Evolutionary conservation across 208 protist species (phyloP), one percentile per base, ranked within the genome.

Genomic region (Leishmania braziliensis): DNA sequence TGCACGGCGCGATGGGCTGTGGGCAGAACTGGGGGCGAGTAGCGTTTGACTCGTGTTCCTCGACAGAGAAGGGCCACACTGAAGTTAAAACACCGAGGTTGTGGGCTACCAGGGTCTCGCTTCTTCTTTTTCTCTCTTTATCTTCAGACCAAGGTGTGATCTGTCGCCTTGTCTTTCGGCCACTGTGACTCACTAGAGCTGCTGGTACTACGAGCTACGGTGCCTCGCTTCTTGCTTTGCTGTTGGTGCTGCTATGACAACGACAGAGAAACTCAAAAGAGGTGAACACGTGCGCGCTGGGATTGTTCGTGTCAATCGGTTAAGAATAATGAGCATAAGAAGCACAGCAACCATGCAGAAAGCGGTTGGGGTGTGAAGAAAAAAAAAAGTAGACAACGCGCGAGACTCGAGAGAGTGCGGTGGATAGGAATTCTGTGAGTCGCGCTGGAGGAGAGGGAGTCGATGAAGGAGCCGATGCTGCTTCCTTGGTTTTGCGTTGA

Each of bases 61-160:
- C 0, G 43, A 6, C 43, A 46, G 43, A 46, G 43, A 46, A 46
- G 2, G 43, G 43, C 3, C 43, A 46, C 43, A 46, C 4, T 46
- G 43, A 46, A 46, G 43, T 0, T 46, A 46, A 46, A 46, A 46
- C 43, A 46, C 43, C 43, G 43, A 46, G 43, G 43, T 46, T 46
- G 43, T 4, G 43, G 43, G 43, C 43, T 46, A 46, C 43, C 43
- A 46, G 43, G 43, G 43, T 46, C 43, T 46, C 26, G 68, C 26
- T 50, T n/a, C 68, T 73, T 54, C 8, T n/a, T 43, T 79, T 6
- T 79, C 60, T 56, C 53, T 69, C 54, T 53, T 56, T 71, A 16
- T 79, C 46, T 79, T 51, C 46, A 46, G 43, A 46, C 43, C 43
- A 46, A 4, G 43, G 43, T 46, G 43, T 46, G 9, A 53, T 43